phyloP scores from a whole-genome alignment of 2,329 filamentous ascomycete species.

The Xylogone sp. region DNA sequence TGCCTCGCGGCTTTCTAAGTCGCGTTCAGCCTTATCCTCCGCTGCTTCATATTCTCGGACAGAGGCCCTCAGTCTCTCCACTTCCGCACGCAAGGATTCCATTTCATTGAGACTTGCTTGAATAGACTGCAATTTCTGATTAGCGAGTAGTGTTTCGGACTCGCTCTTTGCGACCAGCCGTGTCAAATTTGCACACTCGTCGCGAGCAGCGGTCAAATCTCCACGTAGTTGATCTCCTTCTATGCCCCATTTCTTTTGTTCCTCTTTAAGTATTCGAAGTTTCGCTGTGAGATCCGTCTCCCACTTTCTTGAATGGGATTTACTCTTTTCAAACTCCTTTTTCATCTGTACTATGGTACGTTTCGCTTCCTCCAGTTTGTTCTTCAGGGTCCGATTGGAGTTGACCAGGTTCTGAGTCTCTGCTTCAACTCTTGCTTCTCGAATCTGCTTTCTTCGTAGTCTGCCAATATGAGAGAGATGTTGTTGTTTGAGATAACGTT shows the following conservation, averaged over 20 bases:
- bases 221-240: slow-evolving; percentile 54
- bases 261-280: slow-evolving; percentile 62
- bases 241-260: slow-evolving; percentile 60
- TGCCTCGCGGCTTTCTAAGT: slow-evolving; percentile 54
- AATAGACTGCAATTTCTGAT: slow-evolving; percentile 61
- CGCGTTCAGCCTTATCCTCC: slow-evolving; percentile 55
- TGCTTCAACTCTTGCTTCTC: slow-evolving; percentile 73
- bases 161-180: slow-evolving; percentile 66
- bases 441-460: slow-evolving; percentile 68
- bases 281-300: slow-evolving; percentile 68
- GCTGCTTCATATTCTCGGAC: slow-evolving; percentile 61
- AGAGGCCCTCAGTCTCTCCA: slow-evolving; percentile 55
- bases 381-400: slow-evolving; percentile 69
- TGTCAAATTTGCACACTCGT: slow-evolving; percentile 62
- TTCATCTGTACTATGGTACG: slow-evolving; percentile 66
- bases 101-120: slow-evolving; percentile 59
- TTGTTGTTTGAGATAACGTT: slow-evolving; percentile 79
- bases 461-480: slow-evolving; percentile 80
- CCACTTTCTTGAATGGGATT: slow-evolving; percentile 73
- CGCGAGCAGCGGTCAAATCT: slow-evolving; percentile 53
- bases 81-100: slow-evolving; percentile 53
- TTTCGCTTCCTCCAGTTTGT: slow-evolving; percentile 69
- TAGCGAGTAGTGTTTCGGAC: slow-evolving; percentile 59
- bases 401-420: slow-evolving; percentile 80
- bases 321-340: slow-evolving; percentile 68